Conservation (phyloP, 805 yeast genomes). For the Metschnikowia rubicola region DNA sequence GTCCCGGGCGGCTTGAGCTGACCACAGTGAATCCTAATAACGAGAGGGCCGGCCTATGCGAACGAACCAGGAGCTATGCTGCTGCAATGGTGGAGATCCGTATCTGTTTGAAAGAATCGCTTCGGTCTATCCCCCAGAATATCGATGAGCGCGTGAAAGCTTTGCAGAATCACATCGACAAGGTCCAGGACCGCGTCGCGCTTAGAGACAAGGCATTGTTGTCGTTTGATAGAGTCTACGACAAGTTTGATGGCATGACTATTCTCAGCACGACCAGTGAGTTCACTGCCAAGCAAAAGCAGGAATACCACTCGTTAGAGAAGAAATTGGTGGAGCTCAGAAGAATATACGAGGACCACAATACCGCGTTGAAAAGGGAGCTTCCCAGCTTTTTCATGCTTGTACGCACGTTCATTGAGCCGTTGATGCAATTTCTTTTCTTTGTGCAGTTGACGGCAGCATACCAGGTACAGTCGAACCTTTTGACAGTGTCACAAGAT, state of each 20-base stretch:
- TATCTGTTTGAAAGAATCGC: conserved; percentile 10
- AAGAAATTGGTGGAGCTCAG: conserved; percentile 24
- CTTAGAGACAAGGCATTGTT: conserved; percentile 32
- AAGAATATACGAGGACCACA: conserved; percentile 31
- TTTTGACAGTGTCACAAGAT: conserved; percentile 18
- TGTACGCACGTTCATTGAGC: conserved; percentile 27
- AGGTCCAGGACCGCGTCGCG: conserved; percentile 26
- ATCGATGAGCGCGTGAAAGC: conserved; percentile 16
- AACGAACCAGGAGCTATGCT: conserved; percentile 17
- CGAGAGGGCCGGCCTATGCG: conserved; percentile 17
- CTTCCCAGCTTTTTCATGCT: conserved; percentile 43
- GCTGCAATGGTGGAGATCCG: conserved; percentile 16
- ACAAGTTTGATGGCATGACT: conserved; percentile 24
- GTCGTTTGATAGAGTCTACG: conserved; percentile 35
- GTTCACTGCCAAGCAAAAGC: conserved; percentile 29
- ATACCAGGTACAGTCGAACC: conserved; percentile 27
- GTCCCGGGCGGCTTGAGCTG: conserved; percentile 1
- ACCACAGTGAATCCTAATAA: not conserved
- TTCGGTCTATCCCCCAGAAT: conserved; percentile 5
- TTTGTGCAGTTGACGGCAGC: conserved; percentile 35
- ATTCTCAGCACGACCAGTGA: conserved; percentile 36
- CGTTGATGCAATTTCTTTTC: conserved; percentile 31
- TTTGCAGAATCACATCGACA: conserved; percentile 17
- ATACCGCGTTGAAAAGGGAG: conserved; percentile 41
- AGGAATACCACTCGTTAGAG: conserved; percentile 22